Conservation (phyloP, 1,284 basidiomycete species). For the Cryptococcus sp. region DNA sequence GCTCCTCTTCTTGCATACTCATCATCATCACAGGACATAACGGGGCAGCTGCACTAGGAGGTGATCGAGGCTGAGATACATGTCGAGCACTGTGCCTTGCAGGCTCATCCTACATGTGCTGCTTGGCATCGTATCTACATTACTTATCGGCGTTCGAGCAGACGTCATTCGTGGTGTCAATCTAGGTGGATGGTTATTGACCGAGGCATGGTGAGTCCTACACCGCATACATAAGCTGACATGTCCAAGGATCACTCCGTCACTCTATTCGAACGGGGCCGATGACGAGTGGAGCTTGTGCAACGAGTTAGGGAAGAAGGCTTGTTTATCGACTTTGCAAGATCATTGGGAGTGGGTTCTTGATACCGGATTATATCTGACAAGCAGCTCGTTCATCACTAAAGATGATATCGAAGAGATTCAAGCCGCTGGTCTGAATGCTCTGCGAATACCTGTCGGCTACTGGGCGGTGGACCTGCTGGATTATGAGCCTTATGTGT, state of each 20-base stretch:
- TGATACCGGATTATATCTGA: constrained; percentile 3
- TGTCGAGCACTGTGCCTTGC: too few species aligned
- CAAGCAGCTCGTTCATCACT: constrained; percentile 40
- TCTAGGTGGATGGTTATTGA: constrained; percentile 42
- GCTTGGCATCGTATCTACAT: too few species aligned
- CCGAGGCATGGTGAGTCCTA: constrained; percentile 5
- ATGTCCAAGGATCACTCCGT: constrained; percentile 54
- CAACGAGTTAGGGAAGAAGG: constrained; percentile 66
- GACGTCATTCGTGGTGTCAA: constrained; percentile 44
- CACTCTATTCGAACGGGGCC: constrained; percentile 40
- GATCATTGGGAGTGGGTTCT: constrained; percentile 69
- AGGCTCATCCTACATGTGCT: too few species aligned
- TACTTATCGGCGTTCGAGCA: not conserved
- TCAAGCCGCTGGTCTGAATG: constrained; percentile 41
- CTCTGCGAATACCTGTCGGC: constrained; percentile 48
- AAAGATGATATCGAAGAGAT: constrained; percentile 38
- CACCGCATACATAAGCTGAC: constrained; percentile 26
- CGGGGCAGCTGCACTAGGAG: too few species aligned
- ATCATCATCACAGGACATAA: too few species aligned
- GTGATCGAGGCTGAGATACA: too few species aligned
- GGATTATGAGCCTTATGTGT: constrained; percentile 48
- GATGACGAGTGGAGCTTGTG: constrained; percentile 55
- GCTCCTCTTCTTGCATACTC: too few species aligned
- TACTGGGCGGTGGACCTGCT: constrained; percentile 61
- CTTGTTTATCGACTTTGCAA: constrained; percentile 63